Evolutionary conservation across 257 asterid genomes (phyloP).

Genomic region (Lithospermum erythrorhizon): DNA sequence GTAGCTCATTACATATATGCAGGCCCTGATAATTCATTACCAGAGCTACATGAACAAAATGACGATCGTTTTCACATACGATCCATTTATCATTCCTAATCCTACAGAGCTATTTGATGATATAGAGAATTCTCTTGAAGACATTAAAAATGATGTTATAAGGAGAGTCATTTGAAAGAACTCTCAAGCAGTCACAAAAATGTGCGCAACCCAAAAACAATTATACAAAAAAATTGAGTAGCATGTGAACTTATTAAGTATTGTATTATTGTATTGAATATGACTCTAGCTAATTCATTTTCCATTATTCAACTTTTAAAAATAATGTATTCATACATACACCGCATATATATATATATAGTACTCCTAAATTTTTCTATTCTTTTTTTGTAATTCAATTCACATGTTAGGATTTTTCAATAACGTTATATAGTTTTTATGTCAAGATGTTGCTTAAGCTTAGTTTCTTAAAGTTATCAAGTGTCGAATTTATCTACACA

Average conservation of each 20-base stretch:
- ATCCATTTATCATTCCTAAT: conserved; percentile 30
- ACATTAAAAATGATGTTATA: conserved; percentile 16
- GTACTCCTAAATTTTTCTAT: no score
- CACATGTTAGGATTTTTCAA: no score
- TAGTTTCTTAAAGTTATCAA: no score
- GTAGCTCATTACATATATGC: not conserved
- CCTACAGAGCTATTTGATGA: conserved; percentile 38
- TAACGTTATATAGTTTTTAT: no score
- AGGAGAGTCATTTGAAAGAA: not conserved
- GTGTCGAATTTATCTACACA: no score
- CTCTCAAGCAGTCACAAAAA: not conserved
- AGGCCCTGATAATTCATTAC: conserved; percentile 21
- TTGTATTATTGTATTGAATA: no score
- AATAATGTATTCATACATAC: no score
- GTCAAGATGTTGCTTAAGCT: no score
- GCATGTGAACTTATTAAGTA: not conserved
- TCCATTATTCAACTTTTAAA: no score
- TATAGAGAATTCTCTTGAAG: conserved; percentile 19
- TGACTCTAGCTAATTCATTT: no score
- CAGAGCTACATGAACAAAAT: conserved; percentile 34
- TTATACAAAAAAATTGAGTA: not conserved
- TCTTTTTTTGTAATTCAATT: no score
- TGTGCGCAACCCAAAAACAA: not conserved
- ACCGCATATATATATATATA: no score
- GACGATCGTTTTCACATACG: conserved; percentile 26